Percentiles rank a stretch among this genome's conserved stretches.
Evolutionary conservation across 768 basidiomycete genomes (phyloP).

Genomic region (Cystobasidium ongulense): DNA sequence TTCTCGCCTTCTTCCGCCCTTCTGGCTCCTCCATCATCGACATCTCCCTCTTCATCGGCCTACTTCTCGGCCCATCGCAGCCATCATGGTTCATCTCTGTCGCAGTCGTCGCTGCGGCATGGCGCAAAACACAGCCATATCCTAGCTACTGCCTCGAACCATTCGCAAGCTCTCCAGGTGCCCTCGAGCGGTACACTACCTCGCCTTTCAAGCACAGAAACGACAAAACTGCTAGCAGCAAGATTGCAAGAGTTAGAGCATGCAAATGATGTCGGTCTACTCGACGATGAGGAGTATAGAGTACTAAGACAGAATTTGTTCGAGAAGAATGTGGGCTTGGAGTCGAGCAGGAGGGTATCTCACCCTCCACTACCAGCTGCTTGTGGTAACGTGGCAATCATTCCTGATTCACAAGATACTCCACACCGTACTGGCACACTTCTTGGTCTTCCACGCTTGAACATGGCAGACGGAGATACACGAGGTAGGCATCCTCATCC

Average conservation of each 20-base stretch:
- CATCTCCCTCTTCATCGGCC: background rate
- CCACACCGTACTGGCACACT: background rate
- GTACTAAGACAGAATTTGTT: constrained; percentile 35
- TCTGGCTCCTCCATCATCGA: background rate
- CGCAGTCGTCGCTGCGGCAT: background rate
- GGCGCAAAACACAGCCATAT: too few relatives aligned
- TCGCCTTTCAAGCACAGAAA: background rate
- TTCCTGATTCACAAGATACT: background rate
- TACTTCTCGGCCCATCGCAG: background rate
- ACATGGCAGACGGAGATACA: background rate
- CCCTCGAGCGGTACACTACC: background rate
- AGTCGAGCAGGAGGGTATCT: background rate
- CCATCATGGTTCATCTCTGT: background rate
- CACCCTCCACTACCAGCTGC: background rate
- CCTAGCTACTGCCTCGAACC: background rate
- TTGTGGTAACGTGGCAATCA: background rate
- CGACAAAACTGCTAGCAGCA: constrained; percentile 28
- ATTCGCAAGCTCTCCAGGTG: background rate
- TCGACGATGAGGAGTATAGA: constrained; percentile 41
- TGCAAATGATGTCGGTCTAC: constrained; percentile 36
- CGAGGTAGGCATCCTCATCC: background rate
- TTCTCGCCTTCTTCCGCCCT: background rate
- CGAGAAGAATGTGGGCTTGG: background rate
- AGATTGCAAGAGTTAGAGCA: constrained; percentile 38
- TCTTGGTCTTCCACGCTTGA: background rate